Percentiles rank a stretch among this genome's conserved stretches.
Conservation (phyloP, 2,329 filamentous ascomycete genomes). For the Monilinia vaccinii-corymbosi region DNA sequence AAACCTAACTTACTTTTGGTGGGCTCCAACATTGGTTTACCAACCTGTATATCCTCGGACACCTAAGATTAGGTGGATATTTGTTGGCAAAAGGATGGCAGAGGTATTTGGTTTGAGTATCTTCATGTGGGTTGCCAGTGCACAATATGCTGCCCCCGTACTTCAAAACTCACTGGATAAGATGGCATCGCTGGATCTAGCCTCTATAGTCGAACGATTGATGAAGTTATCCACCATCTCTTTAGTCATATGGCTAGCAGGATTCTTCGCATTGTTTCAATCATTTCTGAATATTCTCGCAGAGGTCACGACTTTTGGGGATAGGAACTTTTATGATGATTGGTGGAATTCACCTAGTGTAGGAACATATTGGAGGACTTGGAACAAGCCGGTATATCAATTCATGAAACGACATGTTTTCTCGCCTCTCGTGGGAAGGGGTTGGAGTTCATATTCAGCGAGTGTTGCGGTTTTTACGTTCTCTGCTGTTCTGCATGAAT, state of each 20-base stretch:
- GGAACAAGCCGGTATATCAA: constrained; percentile 96
- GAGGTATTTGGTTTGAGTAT: constrained; percentile 72
- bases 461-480: constrained; percentile 79
- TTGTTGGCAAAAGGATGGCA: constrained; percentile 71
- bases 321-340: constrained; percentile 90
- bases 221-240: constrained; percentile 95
- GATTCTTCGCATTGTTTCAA: constrained; percentile 96
- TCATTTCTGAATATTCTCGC: constrained; percentile 84
- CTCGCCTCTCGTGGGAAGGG: constrained; percentile 75
- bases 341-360: constrained; percentile 95
- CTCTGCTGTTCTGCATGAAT: constrained; percentile 82
- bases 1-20: constrained; percentile 95
- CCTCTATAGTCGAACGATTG: constrained; percentile 77
- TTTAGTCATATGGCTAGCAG: constrained; percentile 91
- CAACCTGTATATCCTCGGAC: constrained; percentile 93
- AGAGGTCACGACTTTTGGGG: constrained; percentile 81
- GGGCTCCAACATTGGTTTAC: constrained; percentile 92
- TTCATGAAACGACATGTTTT: constrained; percentile 97
- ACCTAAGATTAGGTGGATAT: constrained; percentile 71
- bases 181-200: constrained; percentile 69
- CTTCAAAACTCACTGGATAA: constrained; percentile 84
- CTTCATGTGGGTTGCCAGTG: constrained; percentile 91
- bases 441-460: constrained; percentile 61
- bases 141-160: constrained; percentile 88
- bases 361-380: constrained; percentile 85